Percentiles rank a stretch among this genome's conserved stretches.
Evolutionary conservation across 441 rosid genomes (phyloP).

Genomic region (Adansonia gregorii): DNA sequence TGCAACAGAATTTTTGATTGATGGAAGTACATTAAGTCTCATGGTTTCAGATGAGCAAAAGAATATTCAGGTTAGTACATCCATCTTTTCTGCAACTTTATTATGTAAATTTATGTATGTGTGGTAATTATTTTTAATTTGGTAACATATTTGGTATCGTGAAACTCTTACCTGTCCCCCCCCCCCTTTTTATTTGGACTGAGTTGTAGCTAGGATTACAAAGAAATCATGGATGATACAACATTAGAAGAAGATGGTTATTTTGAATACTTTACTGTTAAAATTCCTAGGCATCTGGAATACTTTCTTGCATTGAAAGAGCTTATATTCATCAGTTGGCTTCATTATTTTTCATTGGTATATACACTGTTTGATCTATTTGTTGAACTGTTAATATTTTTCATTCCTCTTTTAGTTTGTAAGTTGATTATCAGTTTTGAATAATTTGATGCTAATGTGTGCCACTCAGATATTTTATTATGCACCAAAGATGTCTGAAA

Average conservation of each 20-base stretch:
- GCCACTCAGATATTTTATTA: slow-evolving; percentile 79
- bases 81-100: slow-evolving; percentile 17
- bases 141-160: neutral
- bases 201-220: slow-evolving; percentile 3
- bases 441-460: slow-evolving; percentile 20
- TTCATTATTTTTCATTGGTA: slow-evolving; percentile 19
- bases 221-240: slow-evolving; percentile 15
- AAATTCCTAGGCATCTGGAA: slow-evolving; percentile 8
- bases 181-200: neutral
- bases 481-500: slow-evolving; percentile 96
- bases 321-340: neutral
- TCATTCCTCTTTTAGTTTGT: slow-evolving; percentile 1
- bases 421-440: neutral
- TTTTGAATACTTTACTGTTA: slow-evolving; percentile 12
- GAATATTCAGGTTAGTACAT: slow-evolving; percentile 75
- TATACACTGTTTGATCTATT: neutral
- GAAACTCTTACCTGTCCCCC: neutral
- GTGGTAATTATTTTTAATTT: neutral
- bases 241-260: neutral
- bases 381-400: slow-evolving; percentile 12
- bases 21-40: slow-evolving; percentile 94
- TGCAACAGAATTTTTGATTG: slow-evolving; percentile 96
- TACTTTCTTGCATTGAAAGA: slow-evolving; percentile 11
- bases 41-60: slow-evolving; percentile 94
- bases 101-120: neutral